Conservation (phyloP, 129 eudicot species). For the Centella asiatica region DNA sequence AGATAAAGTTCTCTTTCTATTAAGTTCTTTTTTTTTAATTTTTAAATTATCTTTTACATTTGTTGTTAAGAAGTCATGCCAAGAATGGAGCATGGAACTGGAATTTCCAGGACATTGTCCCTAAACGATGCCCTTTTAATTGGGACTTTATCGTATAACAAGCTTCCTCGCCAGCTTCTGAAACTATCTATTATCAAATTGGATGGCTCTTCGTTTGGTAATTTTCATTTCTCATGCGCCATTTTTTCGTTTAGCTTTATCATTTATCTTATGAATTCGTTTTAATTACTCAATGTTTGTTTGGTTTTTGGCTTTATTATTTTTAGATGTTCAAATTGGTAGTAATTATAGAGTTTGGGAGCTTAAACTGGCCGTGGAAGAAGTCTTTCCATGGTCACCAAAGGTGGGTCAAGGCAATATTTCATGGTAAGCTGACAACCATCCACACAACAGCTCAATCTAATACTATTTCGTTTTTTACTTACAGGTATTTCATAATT, state of each 20-base stretch:
- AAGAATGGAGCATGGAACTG: conserved; percentile 16
- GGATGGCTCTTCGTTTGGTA: conserved; percentile 67
- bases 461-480: too few species aligned
- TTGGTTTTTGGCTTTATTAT: not conserved
- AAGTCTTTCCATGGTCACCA: conserved; percentile 29
- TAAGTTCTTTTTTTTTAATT: too few species aligned
- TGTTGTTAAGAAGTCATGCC: conserved; percentile 7
- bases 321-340: conserved; percentile 37
- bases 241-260: not conserved
- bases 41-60: not conserved
- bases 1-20: too few species aligned
- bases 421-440: conserved; percentile 35
- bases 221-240: not conserved
- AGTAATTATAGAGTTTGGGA: conserved; percentile 42
- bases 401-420: conserved; percentile 23
- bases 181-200: conserved; percentile 53
- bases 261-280: not conserved
- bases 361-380: conserved; percentile 38
- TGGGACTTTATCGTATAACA: conserved; percentile 35
- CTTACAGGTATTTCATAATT: too few species aligned
- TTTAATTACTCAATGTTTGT: conserved; percentile 1
- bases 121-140: conserved; percentile 20
- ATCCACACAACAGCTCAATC: too few species aligned
- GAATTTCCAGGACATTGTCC: conserved; percentile 21
- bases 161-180: conserved; percentile 47